Evolutionary conservation across 192 early-diverging fungal species (phyloP).

Genomic region (Backusella morwellensis): DNA sequence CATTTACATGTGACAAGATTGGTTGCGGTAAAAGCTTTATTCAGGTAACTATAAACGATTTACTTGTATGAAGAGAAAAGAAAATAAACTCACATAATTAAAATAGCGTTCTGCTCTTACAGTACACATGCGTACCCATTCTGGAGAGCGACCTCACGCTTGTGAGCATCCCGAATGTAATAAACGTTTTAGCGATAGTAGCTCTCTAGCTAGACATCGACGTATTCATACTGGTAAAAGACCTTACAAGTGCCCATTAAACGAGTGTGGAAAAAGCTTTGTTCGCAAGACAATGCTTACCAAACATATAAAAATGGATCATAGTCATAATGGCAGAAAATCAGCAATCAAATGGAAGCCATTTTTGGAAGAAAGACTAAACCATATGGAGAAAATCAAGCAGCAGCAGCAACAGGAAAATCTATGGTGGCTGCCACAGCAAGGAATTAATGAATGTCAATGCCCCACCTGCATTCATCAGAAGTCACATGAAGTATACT

Average conservation of each 20-base stretch:
- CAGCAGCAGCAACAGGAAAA: constrained; percentile 41
- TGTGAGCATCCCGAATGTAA: constrained; percentile 66
- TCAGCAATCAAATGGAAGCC: constrained; percentile 34
- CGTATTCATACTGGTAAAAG: constrained; percentile 59
- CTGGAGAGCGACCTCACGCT: constrained; percentile 67
- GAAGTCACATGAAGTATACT: background rate
- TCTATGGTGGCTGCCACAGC: background rate
- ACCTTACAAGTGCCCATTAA: constrained; percentile 35
- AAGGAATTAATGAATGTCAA: background rate
- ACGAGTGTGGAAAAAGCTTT: constrained; percentile 42
- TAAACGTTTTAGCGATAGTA: constrained; percentile 76
- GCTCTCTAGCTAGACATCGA: constrained; percentile 65
- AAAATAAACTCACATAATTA: constrained; percentile 19
- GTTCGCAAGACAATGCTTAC: constrained; percentile 55
- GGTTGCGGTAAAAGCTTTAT: constrained; percentile 79
- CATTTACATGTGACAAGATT: constrained; percentile 58
- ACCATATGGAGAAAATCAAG: constrained; percentile 11
- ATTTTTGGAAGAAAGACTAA: constrained; percentile 31
- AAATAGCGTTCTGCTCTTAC: constrained; percentile 66
- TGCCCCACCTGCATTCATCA: constrained; percentile 40
- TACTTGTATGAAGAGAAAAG: background rate
- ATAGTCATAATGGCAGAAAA: constrained; percentile 18
- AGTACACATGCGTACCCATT: constrained; percentile 74
- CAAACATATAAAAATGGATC: constrained; percentile 42
- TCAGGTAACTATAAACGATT: constrained; percentile 32